These are phyloP conservation scores for Kockovaella imperatae DNA, from an alignment of 768 basidiomycete genomes.

Conservation along the genomic window DNA sequence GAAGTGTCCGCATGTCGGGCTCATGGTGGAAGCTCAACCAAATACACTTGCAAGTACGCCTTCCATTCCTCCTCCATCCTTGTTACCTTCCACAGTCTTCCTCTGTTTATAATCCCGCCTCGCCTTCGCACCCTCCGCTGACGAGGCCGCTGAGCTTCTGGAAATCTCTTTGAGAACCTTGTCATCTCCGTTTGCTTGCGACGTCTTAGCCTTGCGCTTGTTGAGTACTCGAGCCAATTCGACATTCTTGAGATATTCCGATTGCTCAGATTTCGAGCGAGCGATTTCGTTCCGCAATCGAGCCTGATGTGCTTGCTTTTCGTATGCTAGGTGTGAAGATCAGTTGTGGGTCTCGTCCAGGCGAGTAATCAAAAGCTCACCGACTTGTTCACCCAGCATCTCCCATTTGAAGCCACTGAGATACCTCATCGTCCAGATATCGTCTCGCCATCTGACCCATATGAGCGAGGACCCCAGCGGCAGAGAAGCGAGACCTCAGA, in stretches of 20 bases:
- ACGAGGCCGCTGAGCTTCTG: not conserved
- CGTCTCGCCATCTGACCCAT: constrained; percentile 82
- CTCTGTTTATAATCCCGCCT: constrained; percentile 26
- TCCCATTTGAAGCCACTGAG: constrained; percentile 96
- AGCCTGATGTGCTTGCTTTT: constrained; percentile 77
- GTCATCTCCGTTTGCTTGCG: constrained; percentile 5
- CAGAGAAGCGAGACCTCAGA: not conserved
- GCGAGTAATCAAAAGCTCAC: constrained; percentile 51
- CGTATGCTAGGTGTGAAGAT: constrained; percentile 61
- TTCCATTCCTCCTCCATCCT: constrained; percentile 32
- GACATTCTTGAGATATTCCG: constrained; percentile 86
- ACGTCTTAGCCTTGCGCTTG: constrained; percentile 42
- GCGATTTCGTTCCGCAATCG: constrained; percentile 85
- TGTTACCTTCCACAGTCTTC: constrained; percentile 16
- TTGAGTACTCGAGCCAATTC: constrained; percentile 70
- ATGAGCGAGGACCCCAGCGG: not conserved
- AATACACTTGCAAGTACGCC: constrained; percentile 40
- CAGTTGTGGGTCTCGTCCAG: not conserved
- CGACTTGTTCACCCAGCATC: constrained; percentile 97
- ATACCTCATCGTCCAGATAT: constrained; percentile 99
- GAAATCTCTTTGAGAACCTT: not conserved
- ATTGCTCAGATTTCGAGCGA: constrained; percentile 79
- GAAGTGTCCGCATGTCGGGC: too few species aligned
- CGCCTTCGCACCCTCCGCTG: constrained; percentile 1
- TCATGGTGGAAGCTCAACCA: constrained; percentile 19